phyloP scores from a whole-genome alignment of 2,329 filamentous ascomycete species.

The Colletotrichum phormii region DNA sequence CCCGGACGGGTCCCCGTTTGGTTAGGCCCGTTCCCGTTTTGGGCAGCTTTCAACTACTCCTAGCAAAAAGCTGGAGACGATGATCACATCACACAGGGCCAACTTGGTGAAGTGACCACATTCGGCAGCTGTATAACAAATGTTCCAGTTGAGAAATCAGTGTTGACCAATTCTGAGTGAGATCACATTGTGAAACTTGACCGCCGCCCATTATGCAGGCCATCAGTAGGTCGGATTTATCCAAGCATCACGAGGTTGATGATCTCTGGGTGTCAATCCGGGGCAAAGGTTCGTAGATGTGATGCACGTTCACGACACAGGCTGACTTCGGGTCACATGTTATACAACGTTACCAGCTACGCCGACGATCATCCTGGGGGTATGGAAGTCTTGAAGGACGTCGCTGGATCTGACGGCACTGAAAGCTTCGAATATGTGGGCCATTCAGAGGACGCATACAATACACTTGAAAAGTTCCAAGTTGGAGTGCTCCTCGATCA shows the following conservation, averaged over 20 bases:
- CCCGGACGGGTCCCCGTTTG: too few relatives aligned
- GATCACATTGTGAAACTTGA: too few relatives aligned
- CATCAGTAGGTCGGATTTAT: background rate
- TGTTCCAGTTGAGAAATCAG: background rate
- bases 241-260: background rate
- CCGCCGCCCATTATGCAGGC: background rate
- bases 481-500: background rate
- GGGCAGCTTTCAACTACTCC: too few relatives aligned
- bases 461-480: constrained; percentile 1
- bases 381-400: constrained; percentile 15
- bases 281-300: background rate
- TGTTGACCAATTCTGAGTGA: too few relatives aligned
- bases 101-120: too few relatives aligned
- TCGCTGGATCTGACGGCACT: constrained; percentile 16
- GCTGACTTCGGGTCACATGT: background rate
- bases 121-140: background rate
- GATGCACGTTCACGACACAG: background rate
- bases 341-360: constrained; percentile 1
- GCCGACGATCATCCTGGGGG: constrained; percentile 20
- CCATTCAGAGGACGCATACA: constrained; percentile 7
- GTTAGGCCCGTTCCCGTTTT: too few relatives aligned
- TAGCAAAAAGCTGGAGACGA: too few relatives aligned
- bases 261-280: constrained; percentile 12
- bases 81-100: background rate
- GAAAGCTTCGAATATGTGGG: constrained; percentile 29